Evolutionary conservation across 192 early-diverging fungal genomes (phyloP).

Genomic region (Rhizophagus sp.): DNA sequence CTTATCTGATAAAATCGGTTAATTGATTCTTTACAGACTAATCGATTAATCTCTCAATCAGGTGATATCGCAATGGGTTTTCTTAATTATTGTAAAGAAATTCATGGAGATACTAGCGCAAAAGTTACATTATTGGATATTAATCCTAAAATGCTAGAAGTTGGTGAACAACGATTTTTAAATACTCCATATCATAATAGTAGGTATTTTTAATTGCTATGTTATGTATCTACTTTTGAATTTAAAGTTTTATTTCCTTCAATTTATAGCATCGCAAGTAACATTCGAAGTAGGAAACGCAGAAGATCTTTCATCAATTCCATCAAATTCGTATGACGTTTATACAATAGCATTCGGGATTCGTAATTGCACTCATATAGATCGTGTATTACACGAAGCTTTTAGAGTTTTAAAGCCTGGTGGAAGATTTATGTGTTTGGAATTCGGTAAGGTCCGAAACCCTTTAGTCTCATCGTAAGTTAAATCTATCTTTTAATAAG

Average conservation of each 20-base stretch:
- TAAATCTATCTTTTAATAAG: background rate
- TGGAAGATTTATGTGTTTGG: slow-evolving; percentile 93
- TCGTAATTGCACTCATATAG: slow-evolving; percentile 94
- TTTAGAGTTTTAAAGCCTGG: slow-evolving; percentile 94
- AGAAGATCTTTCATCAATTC: slow-evolving; percentile 75
- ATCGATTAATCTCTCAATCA: slow-evolving; percentile 20
- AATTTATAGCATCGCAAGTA: slow-evolving; percentile 57
- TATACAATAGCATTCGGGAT: slow-evolving; percentile 99
- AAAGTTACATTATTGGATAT: slow-evolving; percentile 92
- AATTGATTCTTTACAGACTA: background rate
- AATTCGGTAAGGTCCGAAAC: slow-evolving; percentile 90
- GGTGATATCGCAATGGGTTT: slow-evolving; percentile 96
- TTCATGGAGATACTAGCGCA: slow-evolving; percentile 62
- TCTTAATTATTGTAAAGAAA: slow-evolving; percentile 75
- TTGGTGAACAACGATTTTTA: slow-evolving; percentile 76
- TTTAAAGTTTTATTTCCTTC: background rate
- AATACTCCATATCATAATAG: slow-evolving; percentile 51
- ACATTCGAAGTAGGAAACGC: slow-evolving; percentile 87
- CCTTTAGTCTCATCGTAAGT: slow-evolving; percentile 78
- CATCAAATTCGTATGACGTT: slow-evolving; percentile 79
- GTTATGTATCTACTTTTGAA: slow-evolving; percentile 8
- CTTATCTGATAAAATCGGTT: no score
- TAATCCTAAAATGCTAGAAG: slow-evolving; percentile 94
- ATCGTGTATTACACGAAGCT: slow-evolving; percentile 85
- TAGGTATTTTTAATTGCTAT: slow-evolving; percentile 26